phyloP scores from a whole-genome alignment of 208 protist species.

The Acanthamoeba sp. region DNA sequence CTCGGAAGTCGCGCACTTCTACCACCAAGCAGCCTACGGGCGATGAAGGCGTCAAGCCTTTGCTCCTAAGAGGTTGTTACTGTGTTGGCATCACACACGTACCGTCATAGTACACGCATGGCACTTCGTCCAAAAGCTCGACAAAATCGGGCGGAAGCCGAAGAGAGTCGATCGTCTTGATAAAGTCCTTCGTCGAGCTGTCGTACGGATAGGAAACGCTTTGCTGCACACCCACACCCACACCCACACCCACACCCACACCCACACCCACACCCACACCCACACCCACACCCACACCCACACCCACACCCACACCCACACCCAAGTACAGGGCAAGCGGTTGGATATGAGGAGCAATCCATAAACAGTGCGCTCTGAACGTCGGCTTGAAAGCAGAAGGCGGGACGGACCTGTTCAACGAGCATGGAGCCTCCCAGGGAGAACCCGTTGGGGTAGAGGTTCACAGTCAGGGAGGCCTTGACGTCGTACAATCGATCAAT shows the following conservation, averaged over 20 bases:
- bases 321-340: no score
- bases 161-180: constrained; percentile 67
- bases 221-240: not conserved
- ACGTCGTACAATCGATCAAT: constrained; percentile 64
- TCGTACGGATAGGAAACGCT: constrained; percentile 72
- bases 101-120: constrained; percentile 72
- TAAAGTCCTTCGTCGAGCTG: constrained; percentile 71
- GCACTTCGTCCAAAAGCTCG: constrained; percentile 68
- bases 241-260: no score
- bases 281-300: no score
- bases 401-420: not conserved
- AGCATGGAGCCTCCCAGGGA: constrained; percentile 29
- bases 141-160: constrained; percentile 68
- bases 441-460: constrained; percentile 73
- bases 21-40: constrained; percentile 64
- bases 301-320: no score
- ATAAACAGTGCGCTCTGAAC: no score
- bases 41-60: no score
- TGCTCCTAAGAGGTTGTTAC: no score
- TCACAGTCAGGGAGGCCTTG: constrained; percentile 58
- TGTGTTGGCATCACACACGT: not conserved
- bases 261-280: no score
- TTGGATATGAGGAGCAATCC: no score
- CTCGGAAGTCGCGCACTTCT: constrained; percentile 43
- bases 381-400: not conserved